A percentile compares a stretch with the other conserved stretches of the same genome.
Evolutionary conservation across 805 yeast genomes (phyloP).

Genomic region (Grigorovia humatica): DNA sequence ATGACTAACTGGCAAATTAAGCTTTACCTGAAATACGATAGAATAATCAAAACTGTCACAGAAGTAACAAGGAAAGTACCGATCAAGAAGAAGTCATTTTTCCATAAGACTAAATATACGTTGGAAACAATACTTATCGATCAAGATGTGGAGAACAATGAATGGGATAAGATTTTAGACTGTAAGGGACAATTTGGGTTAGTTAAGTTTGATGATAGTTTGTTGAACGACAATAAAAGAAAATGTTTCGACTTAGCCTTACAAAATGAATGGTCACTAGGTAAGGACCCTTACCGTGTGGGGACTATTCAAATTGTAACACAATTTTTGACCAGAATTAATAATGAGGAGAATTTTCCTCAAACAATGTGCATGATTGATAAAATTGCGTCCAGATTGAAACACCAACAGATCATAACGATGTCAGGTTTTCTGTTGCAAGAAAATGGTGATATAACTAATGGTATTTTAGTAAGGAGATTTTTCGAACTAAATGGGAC

Average conservation of each 20-base stretch:
- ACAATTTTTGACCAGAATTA: slow-evolving; percentile 56
- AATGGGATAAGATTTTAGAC: slow-evolving; percentile 57
- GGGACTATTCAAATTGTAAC: slow-evolving; percentile 58
- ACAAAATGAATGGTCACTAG: slow-evolving; percentile 65
- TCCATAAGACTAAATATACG: slow-evolving; percentile 29
- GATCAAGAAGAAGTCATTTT: slow-evolving; percentile 26
- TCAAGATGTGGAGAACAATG: slow-evolving; percentile 39
- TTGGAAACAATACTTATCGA: slow-evolving; percentile 39
- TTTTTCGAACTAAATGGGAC: slow-evolving; percentile 62
- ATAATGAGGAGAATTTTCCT: slow-evolving; percentile 56
- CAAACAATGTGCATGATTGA: slow-evolving; percentile 47
- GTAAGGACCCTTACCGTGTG: slow-evolving; percentile 41
- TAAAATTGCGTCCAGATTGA: slow-evolving; percentile 32
- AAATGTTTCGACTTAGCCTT: slow-evolving; percentile 3
- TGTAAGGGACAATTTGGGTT: slow-evolving; percentile 82
- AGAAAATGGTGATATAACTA: slow-evolving; percentile 78
- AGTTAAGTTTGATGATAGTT: slow-evolving; percentile 33
- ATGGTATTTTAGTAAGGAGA: slow-evolving; percentile 43
- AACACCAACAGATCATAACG: slow-evolving; percentile 25
- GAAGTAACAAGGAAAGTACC: slow-evolving; percentile 53
- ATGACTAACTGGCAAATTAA: slow-evolving; percentile 41
- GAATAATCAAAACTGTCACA: slow-evolving; percentile 35
- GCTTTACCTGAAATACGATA: slow-evolving; percentile 45
- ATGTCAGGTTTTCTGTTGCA: slow-evolving; percentile 71
- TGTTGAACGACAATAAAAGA: neutral